phyloP scores from a whole-genome alignment of 2,329 filamentous ascomycete genomes.

The Pseudophaeomoniella oleicola region DNA sequence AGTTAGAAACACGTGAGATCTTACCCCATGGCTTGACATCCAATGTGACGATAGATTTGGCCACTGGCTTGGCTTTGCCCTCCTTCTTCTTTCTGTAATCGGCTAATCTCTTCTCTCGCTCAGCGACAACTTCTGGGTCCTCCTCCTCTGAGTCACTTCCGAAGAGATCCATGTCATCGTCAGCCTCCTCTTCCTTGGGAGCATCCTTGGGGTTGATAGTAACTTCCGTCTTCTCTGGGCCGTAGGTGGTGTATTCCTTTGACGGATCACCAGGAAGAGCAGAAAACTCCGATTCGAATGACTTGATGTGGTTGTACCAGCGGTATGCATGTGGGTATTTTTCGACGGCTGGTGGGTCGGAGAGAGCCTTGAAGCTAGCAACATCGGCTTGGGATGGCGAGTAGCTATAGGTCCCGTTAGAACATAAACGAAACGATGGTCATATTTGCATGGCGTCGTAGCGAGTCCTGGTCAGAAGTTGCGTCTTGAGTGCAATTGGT shows the following conservation, averaged over 20 bases:
- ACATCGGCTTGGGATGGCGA: slow-evolving; percentile 87
- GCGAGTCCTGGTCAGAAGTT: background rate
- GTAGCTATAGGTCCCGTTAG: too few relatives aligned
- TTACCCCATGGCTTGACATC: slow-evolving; percentile 99
- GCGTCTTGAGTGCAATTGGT: slow-evolving; percentile 46
- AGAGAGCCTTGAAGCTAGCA: slow-evolving; percentile 82
- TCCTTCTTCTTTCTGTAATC: slow-evolving; percentile 98
- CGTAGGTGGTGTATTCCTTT: slow-evolving; percentile 80
- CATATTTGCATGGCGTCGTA: too few relatives aligned
- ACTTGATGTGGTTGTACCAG: slow-evolving; percentile 98
- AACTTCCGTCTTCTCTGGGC: slow-evolving; percentile 64
- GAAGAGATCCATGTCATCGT: slow-evolving; percentile 86
- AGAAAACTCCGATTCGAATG: slow-evolving; percentile 84
- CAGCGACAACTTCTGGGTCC: slow-evolving; percentile 67
- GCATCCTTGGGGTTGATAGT: slow-evolving; percentile 79
- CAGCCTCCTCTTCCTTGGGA: slow-evolving; percentile 49
- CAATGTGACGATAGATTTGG: slow-evolving; percentile 91
- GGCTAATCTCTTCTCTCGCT: slow-evolving; percentile 79
- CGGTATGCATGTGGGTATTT: slow-evolving; percentile 91
- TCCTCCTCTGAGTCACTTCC: slow-evolving; percentile 89
- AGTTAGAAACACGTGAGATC: slow-evolving; percentile 20
- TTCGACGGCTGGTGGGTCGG: slow-evolving; percentile 55
- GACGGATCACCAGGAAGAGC: slow-evolving; percentile 81
- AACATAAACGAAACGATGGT: too few relatives aligned
- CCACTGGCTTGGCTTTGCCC: slow-evolving; percentile 74